Conservation (phyloP, 306 rosid genomes). For the Sophora flavescens region DNA sequence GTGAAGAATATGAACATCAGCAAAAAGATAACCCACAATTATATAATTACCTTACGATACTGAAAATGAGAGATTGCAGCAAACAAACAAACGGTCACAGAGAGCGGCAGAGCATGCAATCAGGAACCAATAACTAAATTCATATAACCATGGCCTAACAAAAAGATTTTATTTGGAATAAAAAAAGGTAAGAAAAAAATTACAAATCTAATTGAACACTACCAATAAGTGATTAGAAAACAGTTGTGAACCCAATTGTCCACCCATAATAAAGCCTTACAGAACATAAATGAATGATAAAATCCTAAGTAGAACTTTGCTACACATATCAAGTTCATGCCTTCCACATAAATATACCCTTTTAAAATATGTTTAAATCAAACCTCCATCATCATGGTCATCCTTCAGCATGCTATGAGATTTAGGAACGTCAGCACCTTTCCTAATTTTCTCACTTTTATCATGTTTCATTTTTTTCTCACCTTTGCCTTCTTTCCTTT, state of each 20-base stretch:
- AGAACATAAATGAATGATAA: constrained; percentile 14
- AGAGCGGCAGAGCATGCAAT: constrained; percentile 2
- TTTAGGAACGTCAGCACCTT: constrained; percentile 46
- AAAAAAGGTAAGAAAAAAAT: neutral
- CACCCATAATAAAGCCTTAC: constrained; percentile 18
- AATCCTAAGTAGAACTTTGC: constrained; percentile 22
- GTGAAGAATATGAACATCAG: neutral
- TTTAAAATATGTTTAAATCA: constrained; percentile 30
- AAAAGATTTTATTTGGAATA: constrained; percentile 20
- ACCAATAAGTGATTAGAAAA: neutral
- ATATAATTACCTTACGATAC: constrained; percentile 13
- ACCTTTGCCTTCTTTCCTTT: constrained; percentile 63
- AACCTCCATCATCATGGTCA: constrained; percentile 58
- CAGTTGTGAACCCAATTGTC: neutral
- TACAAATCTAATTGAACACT: constrained; percentile 6
- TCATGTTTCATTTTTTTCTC: constrained; percentile 59
- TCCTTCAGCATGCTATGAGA: constrained; percentile 53
- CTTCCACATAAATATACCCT: constrained; percentile 5
- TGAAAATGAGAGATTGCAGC: constrained; percentile 11
- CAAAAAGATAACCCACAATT: constrained; percentile 25
- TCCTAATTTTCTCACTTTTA: constrained; percentile 51
- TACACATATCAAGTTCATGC: constrained; percentile 1
- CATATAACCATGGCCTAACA: neutral
- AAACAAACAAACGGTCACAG: constrained; percentile 14
- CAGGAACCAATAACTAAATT: constrained; percentile 18